A percentile compares a stretch with the other conserved stretches of the same genome.
phyloP scores from a whole-genome alignment of 2,329 filamentous ascomycete species.

The Venturia oleaginea region DNA sequence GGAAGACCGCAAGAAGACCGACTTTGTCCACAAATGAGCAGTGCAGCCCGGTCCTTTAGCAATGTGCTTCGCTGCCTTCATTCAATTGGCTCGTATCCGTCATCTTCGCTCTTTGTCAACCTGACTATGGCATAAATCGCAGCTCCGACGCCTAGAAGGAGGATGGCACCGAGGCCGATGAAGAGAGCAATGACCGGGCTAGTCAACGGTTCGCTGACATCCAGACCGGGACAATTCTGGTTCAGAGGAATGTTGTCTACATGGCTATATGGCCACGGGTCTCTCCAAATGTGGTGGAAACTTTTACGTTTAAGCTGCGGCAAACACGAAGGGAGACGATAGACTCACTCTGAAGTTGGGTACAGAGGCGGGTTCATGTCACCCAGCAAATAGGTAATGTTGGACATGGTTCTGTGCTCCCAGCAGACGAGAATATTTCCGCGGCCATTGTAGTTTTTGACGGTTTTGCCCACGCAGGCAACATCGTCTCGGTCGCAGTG shows the following conservation, averaged over 20 bases:
- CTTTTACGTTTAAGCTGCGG: constrained; percentile 17
- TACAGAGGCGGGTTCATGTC: constrained; percentile 42
- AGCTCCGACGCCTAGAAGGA: not conserved
- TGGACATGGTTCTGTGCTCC: constrained; percentile 46
- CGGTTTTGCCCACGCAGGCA: constrained; percentile 43
- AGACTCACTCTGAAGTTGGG: constrained; percentile 25
- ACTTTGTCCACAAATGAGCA: not conserved
- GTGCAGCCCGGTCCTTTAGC: not conserved
- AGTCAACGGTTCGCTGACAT: constrained; percentile 20
- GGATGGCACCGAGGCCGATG: not conserved
- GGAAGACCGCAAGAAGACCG: not conserved
- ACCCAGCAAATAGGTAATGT: constrained; percentile 45
- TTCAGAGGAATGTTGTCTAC: constrained; percentile 37
- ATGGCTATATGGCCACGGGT: constrained; percentile 39
- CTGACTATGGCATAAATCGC: not conserved
- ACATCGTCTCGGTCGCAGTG: constrained; percentile 48
- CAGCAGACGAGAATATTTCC: constrained; percentile 56
- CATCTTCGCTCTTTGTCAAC: not conserved
- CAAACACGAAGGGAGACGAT: not conserved
- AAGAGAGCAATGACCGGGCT: not conserved
- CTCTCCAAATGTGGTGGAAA: constrained; percentile 51
- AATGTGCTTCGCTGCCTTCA: not conserved
- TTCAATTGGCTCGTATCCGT: constrained; percentile 8
- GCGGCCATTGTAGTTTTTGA: constrained; percentile 38
- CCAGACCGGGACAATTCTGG: constrained; percentile 47